phyloP scores from a whole-genome alignment of 73 alveolate species.

The Paramecium biaurelia region DNA sequence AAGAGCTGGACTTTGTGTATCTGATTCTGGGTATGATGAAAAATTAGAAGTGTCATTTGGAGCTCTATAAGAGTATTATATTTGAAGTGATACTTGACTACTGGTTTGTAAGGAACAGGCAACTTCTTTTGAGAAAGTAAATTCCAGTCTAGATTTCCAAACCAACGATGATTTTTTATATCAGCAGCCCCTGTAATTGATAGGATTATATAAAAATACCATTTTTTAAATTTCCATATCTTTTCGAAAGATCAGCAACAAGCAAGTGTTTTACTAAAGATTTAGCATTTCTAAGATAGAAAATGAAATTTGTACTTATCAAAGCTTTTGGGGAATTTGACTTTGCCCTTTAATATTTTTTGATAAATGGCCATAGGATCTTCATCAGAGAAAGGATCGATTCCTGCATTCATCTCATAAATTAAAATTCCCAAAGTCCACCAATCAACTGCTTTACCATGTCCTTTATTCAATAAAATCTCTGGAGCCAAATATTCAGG shows the following conservation, averaged over 20 bases:
- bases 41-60: constrained; percentile 76
- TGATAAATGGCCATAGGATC: constrained; percentile 83
- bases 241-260: constrained; percentile 80
- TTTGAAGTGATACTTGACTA: constrained; percentile 45
- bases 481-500: constrained; percentile 99
- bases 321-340: constrained; percentile 81
- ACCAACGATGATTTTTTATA: constrained; percentile 79
- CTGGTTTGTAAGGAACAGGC: constrained; percentile 81
- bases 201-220: constrained; percentile 50
- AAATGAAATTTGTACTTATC: constrained; percentile 61
- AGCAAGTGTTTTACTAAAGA: constrained; percentile 85
- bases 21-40: constrained; percentile 84
- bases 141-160: constrained; percentile 79
- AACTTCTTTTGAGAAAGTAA: constrained; percentile 67
- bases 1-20: constrained; percentile 76
- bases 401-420: constrained; percentile 87
- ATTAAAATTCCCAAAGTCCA: constrained; percentile 87
- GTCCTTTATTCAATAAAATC: constrained; percentile 93
- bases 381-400: constrained; percentile 84
- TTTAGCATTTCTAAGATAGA: constrained; percentile 70
- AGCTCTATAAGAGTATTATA: constrained; percentile 42
- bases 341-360: constrained; percentile 81
- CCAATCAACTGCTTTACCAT: constrained; percentile 97
- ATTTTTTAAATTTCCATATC: constrained; percentile 84
- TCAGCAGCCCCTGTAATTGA: constrained; percentile 63